Evolutionary conservation across 805 yeast genomes (phyloP).

Genomic region (Barnettozyma salicaria): DNA sequence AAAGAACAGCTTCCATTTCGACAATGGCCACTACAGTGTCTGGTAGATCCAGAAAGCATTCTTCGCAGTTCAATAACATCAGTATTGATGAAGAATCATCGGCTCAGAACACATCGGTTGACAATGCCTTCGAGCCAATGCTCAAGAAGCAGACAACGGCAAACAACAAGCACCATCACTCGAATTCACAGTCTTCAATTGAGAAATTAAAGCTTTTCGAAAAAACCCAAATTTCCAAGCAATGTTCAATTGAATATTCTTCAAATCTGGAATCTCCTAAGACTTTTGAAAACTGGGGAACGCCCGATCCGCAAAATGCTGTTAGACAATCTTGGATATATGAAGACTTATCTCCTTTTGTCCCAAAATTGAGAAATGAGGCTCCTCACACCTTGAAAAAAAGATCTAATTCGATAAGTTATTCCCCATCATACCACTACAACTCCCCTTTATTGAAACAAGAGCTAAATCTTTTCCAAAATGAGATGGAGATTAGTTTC

Average conservation of each 20-base stretch:
- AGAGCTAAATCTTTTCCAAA: slow-evolving; percentile 11
- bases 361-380: slow-evolving; percentile 8
- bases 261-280: slow-evolving; percentile 6
- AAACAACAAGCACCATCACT: slow-evolving; percentile 7
- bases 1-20: slow-evolving; percentile 22
- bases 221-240: slow-evolving; percentile 20
- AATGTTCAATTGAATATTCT: slow-evolving; percentile 15
- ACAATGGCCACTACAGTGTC: slow-evolving; percentile 21
- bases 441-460: slow-evolving; percentile 8
- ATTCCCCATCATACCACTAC: slow-evolving; percentile 9
- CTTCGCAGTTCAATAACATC: slow-evolving; percentile 9
- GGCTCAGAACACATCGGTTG: neutral
- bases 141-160: neutral
- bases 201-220: slow-evolving; percentile 22
- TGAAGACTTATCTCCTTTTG: slow-evolving; percentile 14
- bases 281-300: slow-evolving; percentile 16
- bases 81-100: slow-evolving; percentile 1
- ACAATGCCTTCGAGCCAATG: neutral
- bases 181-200: slow-evolving; percentile 17
- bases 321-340: slow-evolving; percentile 25
- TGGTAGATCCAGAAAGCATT: slow-evolving; percentile 10
- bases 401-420: slow-evolving; percentile 9
- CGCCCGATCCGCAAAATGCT: slow-evolving; percentile 19
- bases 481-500: slow-evolving; percentile 11
- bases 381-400: neutral